phyloP scores from a whole-genome alignment of 371 early-diverging fungal species.

The Mucor ambiguus region DNA sequence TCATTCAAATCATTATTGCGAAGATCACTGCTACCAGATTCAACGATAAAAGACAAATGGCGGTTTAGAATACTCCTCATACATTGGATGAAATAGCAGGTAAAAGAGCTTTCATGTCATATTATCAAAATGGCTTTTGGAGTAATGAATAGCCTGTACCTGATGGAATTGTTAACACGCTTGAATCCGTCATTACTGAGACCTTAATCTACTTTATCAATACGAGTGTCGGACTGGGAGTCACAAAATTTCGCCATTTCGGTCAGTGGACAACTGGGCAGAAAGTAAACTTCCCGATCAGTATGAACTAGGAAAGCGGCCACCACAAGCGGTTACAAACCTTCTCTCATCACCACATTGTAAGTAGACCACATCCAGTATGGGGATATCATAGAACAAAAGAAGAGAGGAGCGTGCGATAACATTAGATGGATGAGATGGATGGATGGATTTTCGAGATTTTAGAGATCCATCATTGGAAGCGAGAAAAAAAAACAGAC shows the following conservation, averaged over 20 bases:
- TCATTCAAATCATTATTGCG: too few relatives aligned
- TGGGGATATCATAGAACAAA: neutral
- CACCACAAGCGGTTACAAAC: conserved; percentile 14
- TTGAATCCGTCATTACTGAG: too few relatives aligned
- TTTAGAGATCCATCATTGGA: neutral
- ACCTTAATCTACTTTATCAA: too few relatives aligned
- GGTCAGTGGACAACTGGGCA: neutral
- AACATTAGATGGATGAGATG: conserved; percentile 4
- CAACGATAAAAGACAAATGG: too few relatives aligned
- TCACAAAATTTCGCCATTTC: neutral
- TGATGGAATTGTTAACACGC: too few relatives aligned
- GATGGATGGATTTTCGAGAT: conserved; percentile 1
- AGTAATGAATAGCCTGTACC: too few relatives aligned
- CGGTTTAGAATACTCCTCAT: too few relatives aligned
- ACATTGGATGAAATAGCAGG: too few relatives aligned
- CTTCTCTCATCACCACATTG: conserved; percentile 38
- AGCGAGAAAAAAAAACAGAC: conserved; percentile 1
- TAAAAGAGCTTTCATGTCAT: too few relatives aligned
- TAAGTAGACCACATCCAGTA: conserved; percentile 22
- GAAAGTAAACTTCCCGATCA: conserved; percentile 8
- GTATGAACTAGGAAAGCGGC: conserved; percentile 4
- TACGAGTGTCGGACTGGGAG: conserved; percentile 1
- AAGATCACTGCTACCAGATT: too few relatives aligned
- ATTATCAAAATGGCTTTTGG: too few relatives aligned
- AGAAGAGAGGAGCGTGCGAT: neutral